Percentiles rank a stretch among this genome's conserved stretches.
Conservation (phyloP, 176 grass and related monocot genomes). For the Tuctoria greenei region DNA sequence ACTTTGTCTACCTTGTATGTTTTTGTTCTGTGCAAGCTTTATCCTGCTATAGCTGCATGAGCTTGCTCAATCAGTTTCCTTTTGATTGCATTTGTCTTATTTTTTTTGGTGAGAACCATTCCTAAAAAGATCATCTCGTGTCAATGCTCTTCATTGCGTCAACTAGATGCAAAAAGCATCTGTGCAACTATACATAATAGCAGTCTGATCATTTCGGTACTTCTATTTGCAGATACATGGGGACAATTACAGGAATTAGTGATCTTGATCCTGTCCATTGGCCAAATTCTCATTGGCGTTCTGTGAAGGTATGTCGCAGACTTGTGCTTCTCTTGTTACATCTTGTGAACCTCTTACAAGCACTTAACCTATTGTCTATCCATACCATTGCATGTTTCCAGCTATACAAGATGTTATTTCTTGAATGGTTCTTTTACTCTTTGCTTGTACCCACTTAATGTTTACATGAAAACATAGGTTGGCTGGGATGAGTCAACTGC, state of each 20-base stretch:
- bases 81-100: neutral
- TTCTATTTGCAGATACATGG: conserved; percentile 79
- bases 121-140: neutral
- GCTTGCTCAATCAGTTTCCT: neutral
- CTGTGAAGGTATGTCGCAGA: conserved; percentile 72
- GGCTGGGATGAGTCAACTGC: conserved; percentile 99
- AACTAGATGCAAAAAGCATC: no score
- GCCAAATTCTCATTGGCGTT: conserved; percentile 98
- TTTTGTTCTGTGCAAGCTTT: neutral
- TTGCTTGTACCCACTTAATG: conserved; percentile 6
- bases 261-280: conserved; percentile 84
- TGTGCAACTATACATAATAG: no score
- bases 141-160: no score
- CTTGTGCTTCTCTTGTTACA: neutral
- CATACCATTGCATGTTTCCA: conserved; percentile 17
- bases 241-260: conserved; percentile 95
- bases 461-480: conserved; percentile 53
- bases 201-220: neutral
- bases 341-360: neutral
- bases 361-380: conserved; percentile 9
- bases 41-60: neutral
- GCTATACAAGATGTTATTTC: conserved; percentile 6
- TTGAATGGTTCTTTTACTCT: neutral
- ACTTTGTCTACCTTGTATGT: neutral
- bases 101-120: neutral